A percentile compares a stretch with the other conserved stretches of the same genome.
Evolutionary conservation across 768 basidiomycete species (phyloP).

Genomic region (Amanita muscaria): DNA sequence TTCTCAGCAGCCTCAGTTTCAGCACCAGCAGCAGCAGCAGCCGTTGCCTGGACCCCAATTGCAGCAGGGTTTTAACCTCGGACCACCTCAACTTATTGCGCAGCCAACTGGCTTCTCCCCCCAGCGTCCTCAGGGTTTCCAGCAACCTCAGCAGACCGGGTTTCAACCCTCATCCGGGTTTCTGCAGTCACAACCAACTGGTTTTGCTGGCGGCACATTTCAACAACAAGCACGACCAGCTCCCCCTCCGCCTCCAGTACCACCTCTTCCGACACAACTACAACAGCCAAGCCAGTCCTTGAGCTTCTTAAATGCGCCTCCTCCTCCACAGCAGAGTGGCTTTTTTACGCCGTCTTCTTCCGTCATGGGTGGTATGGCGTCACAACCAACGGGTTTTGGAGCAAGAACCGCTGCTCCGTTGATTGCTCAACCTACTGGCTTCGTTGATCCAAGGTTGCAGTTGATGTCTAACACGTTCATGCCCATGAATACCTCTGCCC

Average conservation of each 20-base stretch:
- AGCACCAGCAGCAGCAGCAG: conserved; percentile 38
- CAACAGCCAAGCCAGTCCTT: conserved; percentile 38
- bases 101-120: conserved; percentile 56
- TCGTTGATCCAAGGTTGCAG: conserved; percentile 71
- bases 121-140: conserved; percentile 35
- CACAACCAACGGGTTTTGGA: conserved; percentile 55
- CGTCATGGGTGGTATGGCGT: conserved; percentile 30
- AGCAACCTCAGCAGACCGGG: conserved; percentile 56
- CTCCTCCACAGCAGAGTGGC: conserved; percentile 34
- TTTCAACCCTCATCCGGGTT: conserved; percentile 34
- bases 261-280: conserved; percentile 53
- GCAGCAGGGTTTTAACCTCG: conserved; percentile 26
- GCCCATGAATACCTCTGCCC: conserved; percentile 60
- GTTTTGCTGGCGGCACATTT: conserved; percentile 34
- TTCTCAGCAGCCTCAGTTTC: conserved; percentile 37
- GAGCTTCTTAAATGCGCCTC: conserved; percentile 32
- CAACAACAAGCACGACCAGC: conserved; percentile 37
- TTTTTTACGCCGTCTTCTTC: conserved; percentile 54
- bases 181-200: conserved; percentile 45
- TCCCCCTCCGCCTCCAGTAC: conserved; percentile 54
- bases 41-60: conserved; percentile 28
- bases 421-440: conserved; percentile 71
- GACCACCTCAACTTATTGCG: conserved; percentile 34
- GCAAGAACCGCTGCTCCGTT: conserved; percentile 35
- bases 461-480: conserved; percentile 93